These are phyloP conservation scores for Phytopythium sindhum DNA, from an alignment of 352 stramenopile species.

Conservation along the genomic window DNA sequence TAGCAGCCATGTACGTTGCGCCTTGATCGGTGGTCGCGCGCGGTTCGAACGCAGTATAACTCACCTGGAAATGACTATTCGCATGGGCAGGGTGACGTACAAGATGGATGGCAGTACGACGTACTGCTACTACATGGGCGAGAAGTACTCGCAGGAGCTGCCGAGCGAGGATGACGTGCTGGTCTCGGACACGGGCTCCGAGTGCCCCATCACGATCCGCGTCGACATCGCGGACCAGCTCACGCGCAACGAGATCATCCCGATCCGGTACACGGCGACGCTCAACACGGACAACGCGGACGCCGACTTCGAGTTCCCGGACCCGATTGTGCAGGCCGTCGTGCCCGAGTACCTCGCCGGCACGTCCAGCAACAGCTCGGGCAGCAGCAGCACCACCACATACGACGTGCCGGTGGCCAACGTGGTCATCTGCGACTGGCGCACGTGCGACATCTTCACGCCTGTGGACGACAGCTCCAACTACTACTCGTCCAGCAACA, in stretches of 20 bases:
- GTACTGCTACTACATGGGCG: conserved; percentile 76
- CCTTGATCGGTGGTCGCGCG: not conserved
- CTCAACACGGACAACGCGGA: conserved; percentile 41
- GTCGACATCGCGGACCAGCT: conserved; percentile 56
- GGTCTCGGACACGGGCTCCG: conserved; percentile 26
- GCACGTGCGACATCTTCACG: conserved; percentile 68
- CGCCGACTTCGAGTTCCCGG: conserved; percentile 53
- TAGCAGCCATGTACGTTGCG: conserved; percentile 6
- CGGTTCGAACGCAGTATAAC: not conserved
- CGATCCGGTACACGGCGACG: conserved; percentile 60
- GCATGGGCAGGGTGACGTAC: conserved; percentile 36
- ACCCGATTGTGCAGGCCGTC: conserved; percentile 30
- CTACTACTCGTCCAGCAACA: conserved; percentile 65
- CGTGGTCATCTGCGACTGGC: conserved; percentile 77
- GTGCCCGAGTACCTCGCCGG: conserved; percentile 42
- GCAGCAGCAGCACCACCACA: conserved; percentile 25
- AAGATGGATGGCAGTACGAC: conserved; percentile 78
- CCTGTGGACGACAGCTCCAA: conserved; percentile 36
- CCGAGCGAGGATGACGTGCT: conserved; percentile 44
- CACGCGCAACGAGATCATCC: conserved; percentile 43
- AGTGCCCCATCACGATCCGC: conserved; percentile 63
- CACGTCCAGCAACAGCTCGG: conserved; percentile 21
- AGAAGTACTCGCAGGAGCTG: conserved; percentile 54
- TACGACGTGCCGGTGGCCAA: conserved; percentile 69
- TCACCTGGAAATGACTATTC: not conserved